Conservation (phyloP, 768 basidiomycete species). For the Austroboletus eburneus region DNA sequence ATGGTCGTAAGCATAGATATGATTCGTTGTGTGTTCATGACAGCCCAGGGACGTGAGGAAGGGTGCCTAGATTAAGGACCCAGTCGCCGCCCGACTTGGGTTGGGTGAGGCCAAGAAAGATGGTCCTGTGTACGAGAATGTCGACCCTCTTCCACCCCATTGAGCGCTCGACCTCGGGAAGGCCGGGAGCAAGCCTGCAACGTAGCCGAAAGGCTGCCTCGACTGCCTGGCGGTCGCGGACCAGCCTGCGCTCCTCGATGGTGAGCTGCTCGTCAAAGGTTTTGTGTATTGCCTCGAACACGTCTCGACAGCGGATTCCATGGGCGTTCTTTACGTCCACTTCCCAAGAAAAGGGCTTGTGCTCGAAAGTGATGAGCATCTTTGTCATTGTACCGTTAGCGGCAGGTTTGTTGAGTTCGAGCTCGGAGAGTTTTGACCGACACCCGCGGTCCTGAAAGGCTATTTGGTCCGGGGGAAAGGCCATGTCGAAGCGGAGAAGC, state of each 20-base stretch:
- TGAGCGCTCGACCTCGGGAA: constrained; percentile 38
- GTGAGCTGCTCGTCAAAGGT: constrained; percentile 44
- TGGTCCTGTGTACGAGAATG: constrained; percentile 44
- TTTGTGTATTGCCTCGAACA: constrained; percentile 55
- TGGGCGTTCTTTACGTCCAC: constrained; percentile 40
- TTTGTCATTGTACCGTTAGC: constrained; percentile 42
- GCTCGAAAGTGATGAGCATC: constrained; percentile 45
- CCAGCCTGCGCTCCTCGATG: constrained; percentile 38
- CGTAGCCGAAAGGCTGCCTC: constrained; percentile 43
- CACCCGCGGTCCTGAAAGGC: constrained; percentile 21
- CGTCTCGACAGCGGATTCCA: constrained; percentile 52
- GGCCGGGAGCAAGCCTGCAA: constrained; percentile 39
- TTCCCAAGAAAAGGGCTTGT: constrained; percentile 35
- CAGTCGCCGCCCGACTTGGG: constrained; percentile 33
- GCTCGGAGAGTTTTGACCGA: constrained; percentile 30
- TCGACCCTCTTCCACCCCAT: constrained; percentile 57
- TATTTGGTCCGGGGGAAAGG: constrained; percentile 38
- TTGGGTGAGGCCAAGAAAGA: constrained; percentile 51
- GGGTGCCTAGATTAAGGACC: constrained; percentile 31
- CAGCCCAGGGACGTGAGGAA: constrained; percentile 2
- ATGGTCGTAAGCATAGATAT: constrained; percentile 11
- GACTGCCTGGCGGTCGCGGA: constrained; percentile 30
- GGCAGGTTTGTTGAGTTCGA: constrained; percentile 41
- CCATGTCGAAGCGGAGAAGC: constrained; percentile 47
- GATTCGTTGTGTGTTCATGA: constrained; percentile 9